Base-by-base conservation (phyloP, 2,329 filamentous ascomycete genomes). In the Paramyrothecium roridum region DNA sequence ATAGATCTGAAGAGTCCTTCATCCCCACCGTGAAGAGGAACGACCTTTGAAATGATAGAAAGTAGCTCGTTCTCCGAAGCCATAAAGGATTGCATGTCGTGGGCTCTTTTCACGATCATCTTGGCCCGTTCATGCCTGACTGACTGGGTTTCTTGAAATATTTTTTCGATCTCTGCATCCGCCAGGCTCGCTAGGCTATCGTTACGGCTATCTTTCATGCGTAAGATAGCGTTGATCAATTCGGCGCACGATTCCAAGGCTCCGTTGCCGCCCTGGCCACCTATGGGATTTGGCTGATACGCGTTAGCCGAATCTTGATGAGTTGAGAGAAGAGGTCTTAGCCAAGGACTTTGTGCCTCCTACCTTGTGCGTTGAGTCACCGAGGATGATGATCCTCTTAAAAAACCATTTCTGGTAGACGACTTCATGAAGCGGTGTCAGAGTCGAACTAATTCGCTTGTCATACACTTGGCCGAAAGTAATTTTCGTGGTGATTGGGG, bases 381-480 rank as follows among this genome's bases (percentile, higher is more conserved):
- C 70, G 1, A 73, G 56, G 3, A 59, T 59, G 1, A 71, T 55
- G 10, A 72, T 67, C 3, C 69, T 59, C 8, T 61, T 52, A 52
- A 65, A 69, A 52, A 64, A 63, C 71, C 71, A 73, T 47, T 65
- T 66, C n/a, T 70, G 60, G 34, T 60, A 70, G 2, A 70, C 65
- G 17, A 65, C 53, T 37, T 73, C 70, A 16, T 69, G 68, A 1
- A 73, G 52, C 0, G 70, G 59, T 1, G 67, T 70, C 8, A 76
- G 58, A 0, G 64, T 65, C 2, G 65, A 67, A 2, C 61, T 55
- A 3, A 67, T 51, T 7, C 60, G 58, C 8, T 63, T 61, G 2
- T 65, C 57, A 55, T 62, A 71, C 2, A 74, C n/a, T 4, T 70
- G 58, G 10, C 63, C 62, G n/a, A 73, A 64, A 0, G 55, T 67